Percentiles rank a stretch among this genome's conserved stretches.
phyloP scores from a whole-genome alignment of 768 basidiomycete species.

The Postia placenta region DNA sequence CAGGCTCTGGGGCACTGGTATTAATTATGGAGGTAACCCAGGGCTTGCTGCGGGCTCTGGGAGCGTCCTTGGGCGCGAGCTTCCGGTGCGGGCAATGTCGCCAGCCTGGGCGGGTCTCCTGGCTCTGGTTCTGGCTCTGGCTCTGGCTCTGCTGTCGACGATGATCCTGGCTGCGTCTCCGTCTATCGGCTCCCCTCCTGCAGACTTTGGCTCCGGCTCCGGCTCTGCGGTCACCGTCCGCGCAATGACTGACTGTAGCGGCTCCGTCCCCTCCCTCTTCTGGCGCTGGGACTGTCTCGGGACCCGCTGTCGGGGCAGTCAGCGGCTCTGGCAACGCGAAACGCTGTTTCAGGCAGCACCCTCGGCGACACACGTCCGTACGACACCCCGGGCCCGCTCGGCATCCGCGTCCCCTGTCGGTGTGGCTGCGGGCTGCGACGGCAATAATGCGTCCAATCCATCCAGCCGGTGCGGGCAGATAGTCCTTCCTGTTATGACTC shows the following conservation, averaged over 20 bases:
- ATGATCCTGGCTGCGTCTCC: neutral
- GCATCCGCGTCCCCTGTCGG: too few species aligned
- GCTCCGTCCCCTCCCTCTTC: neutral
- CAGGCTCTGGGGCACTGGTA: neutral
- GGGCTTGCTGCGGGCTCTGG: neutral
- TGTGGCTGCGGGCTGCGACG: too few species aligned
- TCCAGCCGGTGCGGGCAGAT: too few species aligned
- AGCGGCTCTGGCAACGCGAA: too few species aligned
- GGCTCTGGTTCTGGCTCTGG: neutral
- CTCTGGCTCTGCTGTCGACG: neutral
- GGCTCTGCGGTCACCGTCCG: neutral
- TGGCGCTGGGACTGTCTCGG: neutral
- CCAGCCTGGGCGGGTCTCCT: neutral
- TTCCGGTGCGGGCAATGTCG: neutral
- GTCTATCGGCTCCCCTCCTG: neutral
- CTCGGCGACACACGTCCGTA: too few species aligned
- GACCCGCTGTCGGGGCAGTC: too few species aligned
- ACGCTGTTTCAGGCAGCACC: too few species aligned
- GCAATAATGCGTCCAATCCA: too few species aligned
- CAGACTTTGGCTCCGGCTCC: neutral
- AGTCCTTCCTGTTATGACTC: too few species aligned
- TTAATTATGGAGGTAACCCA: neutral
- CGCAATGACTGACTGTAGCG: neutral
- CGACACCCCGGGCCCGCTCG: too few species aligned
- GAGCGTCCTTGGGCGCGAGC: neutral